Percentiles rank a stretch among this genome's conserved stretches.
Conservation (phyloP, 345 rosid species). For the Odontarrhena argentea region DNA sequence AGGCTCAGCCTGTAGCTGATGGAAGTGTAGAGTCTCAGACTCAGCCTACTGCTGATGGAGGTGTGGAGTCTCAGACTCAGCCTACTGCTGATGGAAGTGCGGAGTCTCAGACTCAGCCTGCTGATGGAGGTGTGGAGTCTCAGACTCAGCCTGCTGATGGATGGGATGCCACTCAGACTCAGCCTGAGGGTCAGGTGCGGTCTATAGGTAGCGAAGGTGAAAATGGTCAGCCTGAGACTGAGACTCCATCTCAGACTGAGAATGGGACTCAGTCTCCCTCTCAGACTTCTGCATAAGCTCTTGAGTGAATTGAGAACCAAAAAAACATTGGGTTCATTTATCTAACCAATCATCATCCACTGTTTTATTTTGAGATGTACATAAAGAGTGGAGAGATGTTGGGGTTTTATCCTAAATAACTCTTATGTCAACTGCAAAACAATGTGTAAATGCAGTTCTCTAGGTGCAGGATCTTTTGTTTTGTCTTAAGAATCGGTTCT, state of each 20-base stretch:
- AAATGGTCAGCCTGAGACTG: not conserved
- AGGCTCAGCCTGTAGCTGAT: not conserved
- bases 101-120: not conserved
- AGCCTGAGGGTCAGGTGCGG: not conserved
- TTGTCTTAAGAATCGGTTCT: constrained; percentile 6
- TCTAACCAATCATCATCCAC: constrained; percentile 18
- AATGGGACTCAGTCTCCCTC: not conserved
- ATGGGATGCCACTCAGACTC: not conserved
- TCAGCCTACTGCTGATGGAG: constrained; percentile 3
- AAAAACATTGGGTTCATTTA: not conserved
- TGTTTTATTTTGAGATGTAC: constrained; percentile 37
- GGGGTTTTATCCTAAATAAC: not conserved
- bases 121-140: not conserved
- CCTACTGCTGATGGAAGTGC: not conserved
- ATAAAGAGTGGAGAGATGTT: constrained; percentile 34
- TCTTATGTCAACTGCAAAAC: constrained; percentile 33
- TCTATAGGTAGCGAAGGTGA: no score
- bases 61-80: constrained; percentile 3
- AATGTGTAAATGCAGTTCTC: constrained; percentile 35
- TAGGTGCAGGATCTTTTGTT: constrained; percentile 4
- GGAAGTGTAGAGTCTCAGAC: not conserved
- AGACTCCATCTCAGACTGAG: not conserved
- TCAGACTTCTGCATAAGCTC: constrained; percentile 3
- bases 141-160: not conserved
- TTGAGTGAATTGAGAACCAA: not conserved